These are phyloP conservation scores for Colletotrichum tamarilloi DNA, from an alignment of 2,329 filamentous ascomycete genomes.

Conservation along the genomic window DNA sequence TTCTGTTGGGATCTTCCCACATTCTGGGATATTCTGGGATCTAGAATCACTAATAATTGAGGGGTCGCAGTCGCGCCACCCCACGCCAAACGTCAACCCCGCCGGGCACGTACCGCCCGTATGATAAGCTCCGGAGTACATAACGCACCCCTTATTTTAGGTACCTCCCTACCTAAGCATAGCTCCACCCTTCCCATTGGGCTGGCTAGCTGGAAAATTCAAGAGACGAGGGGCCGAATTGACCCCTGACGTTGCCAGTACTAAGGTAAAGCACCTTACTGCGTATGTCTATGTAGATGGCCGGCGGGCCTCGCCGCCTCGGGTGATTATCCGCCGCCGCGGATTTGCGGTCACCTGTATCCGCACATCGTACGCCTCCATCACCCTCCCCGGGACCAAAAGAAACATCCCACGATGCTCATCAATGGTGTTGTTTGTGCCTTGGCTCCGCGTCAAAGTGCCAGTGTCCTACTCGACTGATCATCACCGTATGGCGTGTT, in stretches of 20 bases:
- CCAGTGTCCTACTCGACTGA: not conserved
- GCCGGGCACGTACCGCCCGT: constrained; percentile 25
- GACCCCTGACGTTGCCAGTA: constrained; percentile 20
- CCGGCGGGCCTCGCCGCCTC: constrained; percentile 24
- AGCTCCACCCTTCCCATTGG: constrained; percentile 29
- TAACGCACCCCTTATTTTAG: constrained; percentile 4
- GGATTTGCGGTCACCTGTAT: constrained; percentile 14
- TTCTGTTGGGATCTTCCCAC: constrained; percentile 26
- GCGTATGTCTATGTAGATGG: constrained; percentile 24
- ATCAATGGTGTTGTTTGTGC: not conserved
- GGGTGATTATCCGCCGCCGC: constrained; percentile 30
- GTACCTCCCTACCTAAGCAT: constrained; percentile 3
- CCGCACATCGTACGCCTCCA: not conserved
- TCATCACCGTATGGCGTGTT: not conserved
- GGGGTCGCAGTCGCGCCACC: constrained; percentile 12
- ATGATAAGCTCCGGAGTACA: constrained; percentile 34
- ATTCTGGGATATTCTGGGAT: constrained; percentile 34
- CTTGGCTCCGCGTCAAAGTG: constrained; percentile 17
- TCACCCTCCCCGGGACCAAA: not conserved
- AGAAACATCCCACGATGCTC: constrained; percentile 11
- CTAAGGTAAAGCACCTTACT: no score
- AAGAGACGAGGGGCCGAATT: not conserved
- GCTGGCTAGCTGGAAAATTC: constrained; percentile 2
- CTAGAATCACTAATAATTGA: constrained; percentile 34
- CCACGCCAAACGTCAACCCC: constrained; percentile 9